Evolutionary conservation across 306 rosid species (phyloP), one percentile per base, ranked within the genome.

Genomic region (Vigna unguiculata): DNA sequence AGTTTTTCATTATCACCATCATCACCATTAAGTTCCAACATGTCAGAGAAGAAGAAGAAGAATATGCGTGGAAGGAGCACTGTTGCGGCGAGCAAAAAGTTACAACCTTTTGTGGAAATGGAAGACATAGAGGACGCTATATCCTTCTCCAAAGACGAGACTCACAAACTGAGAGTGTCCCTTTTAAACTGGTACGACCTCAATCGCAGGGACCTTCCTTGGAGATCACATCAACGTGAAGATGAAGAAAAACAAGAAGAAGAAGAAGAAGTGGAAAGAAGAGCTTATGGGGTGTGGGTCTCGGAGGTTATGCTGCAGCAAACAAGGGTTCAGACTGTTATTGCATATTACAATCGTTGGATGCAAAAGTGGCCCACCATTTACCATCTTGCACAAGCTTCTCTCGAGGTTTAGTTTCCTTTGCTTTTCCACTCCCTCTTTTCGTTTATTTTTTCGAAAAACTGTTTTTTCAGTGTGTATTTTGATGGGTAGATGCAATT

Each of bases 281-380:
- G 94, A 67, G 96, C 89, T 32, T 91, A 94, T 81, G 90, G 87
- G 7, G 95, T 94, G 47, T 94, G 98, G 98, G 96, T 94, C 25
- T 94, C 97, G 2, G 95, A 94, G 77, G 75, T 94, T 41, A 94
- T 94, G 98, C 87, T 91, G 14, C 98, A 94, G 79, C 96, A 94
- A 68, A 94, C 96, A 3, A 84, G 96, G 82, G 97, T 94, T 87
- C 93, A 87, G 82, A 89, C 95, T 79, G 98, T 94, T 62, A 83
- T 90, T 76, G 60, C 77, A 4, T 94, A 85, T 76, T 94, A 75
- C 85, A 83, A 86, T 71, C 95, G 93, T 45, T 94, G 97, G 97
- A 90, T 93, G 90, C 67, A 32, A 24, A 88, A 80, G 81, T 93
- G 97, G 97, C 97, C 98, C 65, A 90, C 98, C 51, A 65, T 93